Evolutionary conservation across 257 asterid genomes (phyloP).

Genomic region (Capsicum pubescens): DNA sequence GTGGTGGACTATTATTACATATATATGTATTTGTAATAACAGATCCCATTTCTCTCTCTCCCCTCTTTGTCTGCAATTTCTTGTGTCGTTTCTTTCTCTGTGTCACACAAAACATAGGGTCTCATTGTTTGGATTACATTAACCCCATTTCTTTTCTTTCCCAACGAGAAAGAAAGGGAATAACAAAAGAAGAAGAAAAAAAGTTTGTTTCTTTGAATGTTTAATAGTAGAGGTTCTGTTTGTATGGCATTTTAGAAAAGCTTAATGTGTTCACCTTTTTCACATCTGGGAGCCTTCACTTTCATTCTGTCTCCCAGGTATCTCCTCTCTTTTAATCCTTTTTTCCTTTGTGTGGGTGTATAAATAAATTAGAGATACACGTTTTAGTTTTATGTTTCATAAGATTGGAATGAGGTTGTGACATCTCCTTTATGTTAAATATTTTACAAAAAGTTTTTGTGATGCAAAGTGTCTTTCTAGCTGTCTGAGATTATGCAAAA

Average conservation of each 20-base stretch:
- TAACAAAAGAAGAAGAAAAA: background rate
- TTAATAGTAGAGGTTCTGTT: background rate
- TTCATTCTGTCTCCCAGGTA: conserved; percentile 3
- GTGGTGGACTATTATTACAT: background rate
- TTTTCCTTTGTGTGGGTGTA: background rate
- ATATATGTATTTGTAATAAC: conserved; percentile 27
- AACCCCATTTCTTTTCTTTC: conserved; percentile 8
- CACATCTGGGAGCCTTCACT: background rate
- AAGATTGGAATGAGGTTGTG: background rate
- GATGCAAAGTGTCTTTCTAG: background rate
- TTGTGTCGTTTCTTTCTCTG: background rate
- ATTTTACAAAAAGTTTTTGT: background rate
- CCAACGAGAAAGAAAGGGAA: background rate
- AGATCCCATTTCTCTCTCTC: conserved; percentile 36
- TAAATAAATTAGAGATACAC: background rate
- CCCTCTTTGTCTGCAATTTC: background rate
- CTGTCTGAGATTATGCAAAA: background rate
- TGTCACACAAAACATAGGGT: background rate
- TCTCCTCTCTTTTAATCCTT: background rate
- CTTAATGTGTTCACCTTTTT: background rate
- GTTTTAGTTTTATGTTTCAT: background rate
- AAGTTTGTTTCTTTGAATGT: background rate
- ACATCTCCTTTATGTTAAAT: background rate
- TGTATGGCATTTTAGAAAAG: background rate
- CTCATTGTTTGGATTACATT: background rate